Conservation (phyloP, 495 filamentous ascomycete species). For the Tuber melanosporum region DNA sequence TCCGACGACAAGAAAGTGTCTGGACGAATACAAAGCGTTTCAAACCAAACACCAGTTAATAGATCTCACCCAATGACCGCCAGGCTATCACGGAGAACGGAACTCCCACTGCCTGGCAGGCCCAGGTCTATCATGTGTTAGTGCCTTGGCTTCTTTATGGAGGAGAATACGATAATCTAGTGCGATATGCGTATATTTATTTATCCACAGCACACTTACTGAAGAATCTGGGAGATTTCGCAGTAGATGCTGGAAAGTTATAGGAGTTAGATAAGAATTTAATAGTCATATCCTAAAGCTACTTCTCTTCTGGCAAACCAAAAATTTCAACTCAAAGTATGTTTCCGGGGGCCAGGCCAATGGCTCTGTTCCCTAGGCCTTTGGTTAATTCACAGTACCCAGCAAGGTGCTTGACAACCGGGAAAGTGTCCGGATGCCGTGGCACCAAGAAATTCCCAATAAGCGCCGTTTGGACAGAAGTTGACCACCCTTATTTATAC, state of each 20-base stretch:
- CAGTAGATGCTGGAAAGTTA: not conserved
- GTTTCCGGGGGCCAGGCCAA: no score
- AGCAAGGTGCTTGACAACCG: no score
- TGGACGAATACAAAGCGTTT: not conserved
- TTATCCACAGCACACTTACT: not conserved
- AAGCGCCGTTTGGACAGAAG: no score
- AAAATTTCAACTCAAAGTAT: no score
- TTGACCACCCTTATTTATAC: no score
- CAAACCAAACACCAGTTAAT: not conserved
- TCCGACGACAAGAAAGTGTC: not conserved
- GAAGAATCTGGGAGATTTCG: not conserved
- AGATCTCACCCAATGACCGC: not conserved
- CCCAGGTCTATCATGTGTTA: not conserved
- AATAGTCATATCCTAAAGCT: not conserved
- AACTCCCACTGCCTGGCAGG: not conserved
- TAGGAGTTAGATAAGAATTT: not conserved
- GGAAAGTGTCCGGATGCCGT: no score
- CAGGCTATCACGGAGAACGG: not conserved
- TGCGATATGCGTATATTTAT: not conserved
- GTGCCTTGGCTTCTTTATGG: not conserved
- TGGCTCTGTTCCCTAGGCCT: no score
- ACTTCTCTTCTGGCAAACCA: not conserved
- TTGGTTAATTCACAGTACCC: no score
- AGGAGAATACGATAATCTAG: not conserved
- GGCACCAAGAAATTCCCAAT: no score